phyloP scores from a whole-genome alignment of 371 early-diverging fungal genomes.

The Mucor mucedo region DNA sequence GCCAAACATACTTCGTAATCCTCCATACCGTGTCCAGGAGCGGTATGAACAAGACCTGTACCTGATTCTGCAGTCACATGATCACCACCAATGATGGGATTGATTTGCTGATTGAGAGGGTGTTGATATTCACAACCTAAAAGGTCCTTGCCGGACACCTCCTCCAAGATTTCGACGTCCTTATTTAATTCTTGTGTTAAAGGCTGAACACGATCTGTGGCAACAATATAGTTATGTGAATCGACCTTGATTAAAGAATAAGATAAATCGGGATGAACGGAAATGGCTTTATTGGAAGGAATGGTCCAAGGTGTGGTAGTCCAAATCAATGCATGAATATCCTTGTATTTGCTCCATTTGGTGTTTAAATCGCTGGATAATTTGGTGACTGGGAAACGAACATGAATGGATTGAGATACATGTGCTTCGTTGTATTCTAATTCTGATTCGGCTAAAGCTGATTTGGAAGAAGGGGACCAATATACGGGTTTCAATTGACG shows the following conservation, averaged over 20 bases:
- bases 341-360: conserved; percentile 27
- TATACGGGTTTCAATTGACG: conserved; percentile 86
- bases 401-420: conserved; percentile 77
- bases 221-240: conserved; percentile 52
- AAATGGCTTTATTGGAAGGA: conserved; percentile 87
- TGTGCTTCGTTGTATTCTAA: conserved; percentile 90
- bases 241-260: conserved; percentile 67
- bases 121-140: conserved; percentile 74
- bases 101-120: conserved; percentile 56
- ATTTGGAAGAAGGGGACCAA: conserved; percentile 92
- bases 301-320: conserved; percentile 98
- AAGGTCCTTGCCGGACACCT: conserved; percentile 62
- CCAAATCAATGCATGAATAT: conserved; percentile 79
- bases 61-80: conserved; percentile 88
- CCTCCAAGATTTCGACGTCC: conserved; percentile 22
- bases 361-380: conserved; percentile 26
- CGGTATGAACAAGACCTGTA: conserved; percentile 92
- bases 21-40: conserved; percentile 96
- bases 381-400: conserved; percentile 59
- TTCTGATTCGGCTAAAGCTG: conserved; percentile 93
- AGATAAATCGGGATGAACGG: conserved; percentile 74
- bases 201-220: conserved; percentile 50
- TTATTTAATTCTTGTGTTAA: conserved; percentile 29
- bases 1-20: conserved; percentile 83
- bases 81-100: conserved; percentile 67